These are phyloP conservation scores for Sabuloglossum arenarium DNA, from an alignment of 495 filamentous ascomycete genomes.

Conservation along the genomic window DNA sequence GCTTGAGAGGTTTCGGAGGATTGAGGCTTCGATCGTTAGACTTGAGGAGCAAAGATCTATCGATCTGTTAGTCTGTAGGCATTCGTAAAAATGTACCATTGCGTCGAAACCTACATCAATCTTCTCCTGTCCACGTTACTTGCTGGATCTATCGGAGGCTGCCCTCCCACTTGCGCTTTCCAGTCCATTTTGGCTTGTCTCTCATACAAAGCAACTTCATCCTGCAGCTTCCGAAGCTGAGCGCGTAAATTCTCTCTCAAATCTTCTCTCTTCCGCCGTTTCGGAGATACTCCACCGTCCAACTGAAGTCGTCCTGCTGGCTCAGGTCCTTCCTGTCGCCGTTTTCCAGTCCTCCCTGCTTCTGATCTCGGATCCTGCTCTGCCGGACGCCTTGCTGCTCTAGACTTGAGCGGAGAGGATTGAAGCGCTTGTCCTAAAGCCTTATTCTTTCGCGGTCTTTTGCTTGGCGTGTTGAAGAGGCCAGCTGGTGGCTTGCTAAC, in stretches of 20 bases:
- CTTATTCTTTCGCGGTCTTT: constrained; percentile 10
- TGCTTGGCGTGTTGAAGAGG: constrained; percentile 32
- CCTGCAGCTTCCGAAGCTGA: neutral
- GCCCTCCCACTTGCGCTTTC: neutral
- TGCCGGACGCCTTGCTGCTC: neutral
- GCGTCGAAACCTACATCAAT: neutral
- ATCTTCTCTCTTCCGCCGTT: neutral
- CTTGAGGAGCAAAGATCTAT: neutral
- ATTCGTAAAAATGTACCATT: neutral
- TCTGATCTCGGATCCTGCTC: neutral
- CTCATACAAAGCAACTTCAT: neutral
- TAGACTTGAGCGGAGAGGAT: neutral
- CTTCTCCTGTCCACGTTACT: neutral
- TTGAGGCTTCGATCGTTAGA: neutral
- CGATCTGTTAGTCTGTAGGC: neutral
- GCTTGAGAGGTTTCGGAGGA: neutral
- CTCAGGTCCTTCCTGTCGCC: neutral
- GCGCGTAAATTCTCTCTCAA: neutral
- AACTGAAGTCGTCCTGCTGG: neutral
- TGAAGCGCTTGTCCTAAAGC: neutral
- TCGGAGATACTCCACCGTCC: neutral
- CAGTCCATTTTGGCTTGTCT: neutral
- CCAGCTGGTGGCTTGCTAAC: constrained; percentile 28
- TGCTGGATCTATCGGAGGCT: neutral
- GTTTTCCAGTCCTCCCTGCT: neutral